Base-by-base conservation (phyloP, 176 grass and related monocot genomes). In the Dendrocalamus sinicus region DNA sequence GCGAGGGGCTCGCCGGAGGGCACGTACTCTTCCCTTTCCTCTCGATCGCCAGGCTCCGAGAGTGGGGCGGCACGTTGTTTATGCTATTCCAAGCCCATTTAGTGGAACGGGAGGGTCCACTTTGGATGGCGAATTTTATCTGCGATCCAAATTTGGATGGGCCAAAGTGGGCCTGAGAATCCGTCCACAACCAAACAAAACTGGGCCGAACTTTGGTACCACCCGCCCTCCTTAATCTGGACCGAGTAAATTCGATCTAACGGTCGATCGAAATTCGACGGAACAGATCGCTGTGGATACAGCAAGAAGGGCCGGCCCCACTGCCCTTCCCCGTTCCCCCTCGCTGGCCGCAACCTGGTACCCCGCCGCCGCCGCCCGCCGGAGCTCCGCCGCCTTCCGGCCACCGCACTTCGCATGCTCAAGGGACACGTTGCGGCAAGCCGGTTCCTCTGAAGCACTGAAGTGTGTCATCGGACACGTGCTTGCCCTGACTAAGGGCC, bases 1-100 rank as follows among this genome's bases (percentile, higher is more conserved):
- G 40, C 74, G 83, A 68, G 35, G 87, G 75, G 35, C 46, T 55
- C 83, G 72, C 79, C 89, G 79, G 76, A 48, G 47, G 59, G 64
- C 9, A 47, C 32, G 59, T 9, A 6, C 77, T 30, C 81, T 50
- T 45, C 30, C 53, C 63, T 80, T 53, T 60, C 63, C 73, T 45
- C 65, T 44, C n/a, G 22, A 59, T 71, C 81, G 53, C 67, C 81
- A 51, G n/a, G 32, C 26, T 8, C 12, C 44, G 60, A 52, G 39
- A 19, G 61, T 83, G 75, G 79, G 14, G 8, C 17, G 9, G 14
- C 4, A 16, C 26, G 2, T 4, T 26, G 7, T 3, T 64, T 77
- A 13, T 20, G 53, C 53, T 3, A 20, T 20, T 20, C 53, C 16
- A 19, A 55, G 17, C 7, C 17, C 5, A 20, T 60, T 60, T 59